Evolutionary conservation across 441 rosid species (phyloP).

Genomic region (Theobroma grandiflorum): DNA sequence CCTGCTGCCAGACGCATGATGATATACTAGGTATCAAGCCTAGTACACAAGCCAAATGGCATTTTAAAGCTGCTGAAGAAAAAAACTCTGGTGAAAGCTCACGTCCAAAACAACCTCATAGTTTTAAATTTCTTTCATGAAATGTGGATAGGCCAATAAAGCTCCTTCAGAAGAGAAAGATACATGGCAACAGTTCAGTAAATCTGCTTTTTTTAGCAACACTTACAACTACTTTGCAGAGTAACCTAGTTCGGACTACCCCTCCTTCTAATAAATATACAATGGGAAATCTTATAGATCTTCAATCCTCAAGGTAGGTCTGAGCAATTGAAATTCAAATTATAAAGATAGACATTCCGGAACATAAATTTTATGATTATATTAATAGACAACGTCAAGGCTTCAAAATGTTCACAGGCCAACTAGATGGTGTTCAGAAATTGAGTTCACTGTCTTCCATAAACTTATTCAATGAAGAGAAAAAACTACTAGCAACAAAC

Average conservation of each 20-base stretch:
- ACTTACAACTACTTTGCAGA: not conserved
- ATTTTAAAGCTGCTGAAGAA: not conserved
- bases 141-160: not conserved
- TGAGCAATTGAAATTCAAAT: constrained; percentile 9
- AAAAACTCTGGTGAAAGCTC: not conserved
- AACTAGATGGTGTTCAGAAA: constrained; percentile 5
- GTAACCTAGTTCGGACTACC: not conserved
- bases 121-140: not conserved
- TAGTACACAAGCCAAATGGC: not conserved
- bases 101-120: not conserved
- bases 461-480: not conserved
- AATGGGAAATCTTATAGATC: constrained; percentile 10
- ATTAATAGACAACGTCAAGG: constrained; percentile 12
- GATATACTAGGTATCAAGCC: not conserved
- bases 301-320: constrained; percentile 9
- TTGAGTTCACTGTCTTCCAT: not conserved
- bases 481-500: not conserved
- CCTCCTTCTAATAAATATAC: not conserved
- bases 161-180: not conserved
- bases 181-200: not conserved
- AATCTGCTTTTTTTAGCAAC: not conserved
- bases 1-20: not conserved
- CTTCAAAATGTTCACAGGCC: not conserved
- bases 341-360: not conserved
- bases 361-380: not conserved